phyloP scores from a whole-genome alignment of 345 rosid species.

The Eucalyptus erythrocorys region DNA sequence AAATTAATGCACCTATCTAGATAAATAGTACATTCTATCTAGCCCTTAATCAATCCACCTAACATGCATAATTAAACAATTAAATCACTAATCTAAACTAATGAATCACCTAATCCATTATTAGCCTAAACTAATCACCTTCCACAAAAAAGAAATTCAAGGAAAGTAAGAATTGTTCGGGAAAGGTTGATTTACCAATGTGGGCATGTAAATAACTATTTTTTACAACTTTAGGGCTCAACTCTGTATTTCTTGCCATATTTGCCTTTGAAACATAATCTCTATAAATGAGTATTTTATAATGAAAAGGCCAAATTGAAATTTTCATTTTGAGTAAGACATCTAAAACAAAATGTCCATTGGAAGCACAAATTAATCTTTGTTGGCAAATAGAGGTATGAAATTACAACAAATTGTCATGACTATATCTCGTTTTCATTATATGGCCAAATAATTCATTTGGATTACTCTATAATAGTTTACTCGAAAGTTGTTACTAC shows the following conservation, averaged over 20 bases:
- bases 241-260: neutral
- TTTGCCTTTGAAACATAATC: neutral
- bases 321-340: neutral
- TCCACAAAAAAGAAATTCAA: neutral
- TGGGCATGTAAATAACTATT: neutral
- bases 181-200: neutral
- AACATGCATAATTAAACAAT: too few species aligned
- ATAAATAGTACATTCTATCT: too few species aligned
- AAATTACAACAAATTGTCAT: neutral
- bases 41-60: too few species aligned
- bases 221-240: neutral
- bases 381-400: neutral
- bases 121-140: too few species aligned
- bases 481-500: neutral
- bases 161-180: neutral
- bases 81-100: too few species aligned
- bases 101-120: too few species aligned
- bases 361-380: neutral
- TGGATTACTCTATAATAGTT: neutral
- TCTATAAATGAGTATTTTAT: neutral
- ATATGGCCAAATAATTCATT: neutral
- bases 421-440: neutral
- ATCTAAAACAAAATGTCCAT: neutral
- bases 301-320: neutral
- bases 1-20: too few species aligned